Conservation (phyloP, 1,284 basidiomycete genomes). For the Trichosporon inkin region DNA sequence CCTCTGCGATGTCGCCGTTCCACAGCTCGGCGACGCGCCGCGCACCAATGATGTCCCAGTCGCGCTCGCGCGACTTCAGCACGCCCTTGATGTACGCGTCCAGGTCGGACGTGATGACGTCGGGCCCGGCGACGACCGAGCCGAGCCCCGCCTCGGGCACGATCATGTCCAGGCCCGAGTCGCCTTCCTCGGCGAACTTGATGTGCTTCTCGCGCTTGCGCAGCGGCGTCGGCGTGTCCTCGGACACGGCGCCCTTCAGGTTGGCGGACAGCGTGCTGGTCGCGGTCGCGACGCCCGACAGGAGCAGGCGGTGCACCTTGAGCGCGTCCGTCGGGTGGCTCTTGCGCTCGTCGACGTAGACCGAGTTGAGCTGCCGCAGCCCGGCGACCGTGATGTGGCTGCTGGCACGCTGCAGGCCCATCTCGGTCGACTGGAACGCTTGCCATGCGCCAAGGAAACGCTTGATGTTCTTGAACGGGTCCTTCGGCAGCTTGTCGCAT, state of each 20-base stretch:
- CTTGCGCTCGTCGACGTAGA: conserved; percentile 34
- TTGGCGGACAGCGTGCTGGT: conserved; percentile 37
- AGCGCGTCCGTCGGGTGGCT: conserved; percentile 34
- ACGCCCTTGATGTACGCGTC: conserved; percentile 43
- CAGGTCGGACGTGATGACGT: conserved; percentile 43
- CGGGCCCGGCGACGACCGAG: conserved; percentile 37
- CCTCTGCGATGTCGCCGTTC: conserved; percentile 30
- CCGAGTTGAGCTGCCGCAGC: conserved; percentile 30
- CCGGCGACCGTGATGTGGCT: conserved; percentile 28
- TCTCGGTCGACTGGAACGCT: conserved; percentile 23
- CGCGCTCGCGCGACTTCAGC: conserved; percentile 41
- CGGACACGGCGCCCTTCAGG: conserved; percentile 35
- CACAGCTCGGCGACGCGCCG: conserved; percentile 41
- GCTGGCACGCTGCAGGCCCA: background rate
- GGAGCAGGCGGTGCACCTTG: conserved; percentile 38
- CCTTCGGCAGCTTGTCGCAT: conserved; percentile 42
- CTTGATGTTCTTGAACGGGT: conserved; percentile 35
- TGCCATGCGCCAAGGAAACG: conserved; percentile 41
- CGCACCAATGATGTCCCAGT: conserved; percentile 44
- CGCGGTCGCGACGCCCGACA: conserved; percentile 40
- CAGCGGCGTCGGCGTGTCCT: conserved; percentile 34
- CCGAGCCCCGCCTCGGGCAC: conserved; percentile 41
- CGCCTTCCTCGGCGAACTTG: conserved; percentile 22
- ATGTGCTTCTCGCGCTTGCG: conserved; percentile 42
- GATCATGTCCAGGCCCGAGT: conserved; percentile 36